These are phyloP conservation scores for Piper betle DNA, from an alignment of 164 flowering plant species.

Conservation along the genomic window DNA sequence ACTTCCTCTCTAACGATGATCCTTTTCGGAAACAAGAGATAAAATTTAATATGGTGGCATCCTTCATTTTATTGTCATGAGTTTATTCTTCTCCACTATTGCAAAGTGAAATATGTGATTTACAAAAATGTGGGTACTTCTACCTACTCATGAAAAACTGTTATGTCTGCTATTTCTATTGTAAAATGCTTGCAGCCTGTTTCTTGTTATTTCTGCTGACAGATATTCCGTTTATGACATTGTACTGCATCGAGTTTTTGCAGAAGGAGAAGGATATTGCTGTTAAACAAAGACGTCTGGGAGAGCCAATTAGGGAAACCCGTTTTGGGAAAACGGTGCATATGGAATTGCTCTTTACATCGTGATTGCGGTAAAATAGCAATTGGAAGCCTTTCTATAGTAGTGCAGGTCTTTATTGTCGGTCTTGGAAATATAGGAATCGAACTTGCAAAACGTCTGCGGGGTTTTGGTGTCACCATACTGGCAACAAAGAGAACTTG, in stretches of 20 bases:
- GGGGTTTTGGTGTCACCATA: slow-evolving; percentile 78
- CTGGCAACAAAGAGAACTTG: slow-evolving; percentile 85
- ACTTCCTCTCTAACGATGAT: not conserved
- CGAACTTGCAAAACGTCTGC: slow-evolving; percentile 72
- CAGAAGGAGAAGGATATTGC: slow-evolving; percentile 70
- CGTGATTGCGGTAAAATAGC: not conserved
- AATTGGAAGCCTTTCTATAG: not conserved
- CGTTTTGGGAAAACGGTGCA: slow-evolving; percentile 78
- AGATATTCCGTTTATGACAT: not conserved
- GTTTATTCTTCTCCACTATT: too few relatives aligned
- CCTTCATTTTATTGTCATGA: not conserved
- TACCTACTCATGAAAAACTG: too few relatives aligned
- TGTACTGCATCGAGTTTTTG: slow-evolving; percentile 1
- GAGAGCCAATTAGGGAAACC: slow-evolving; percentile 72
- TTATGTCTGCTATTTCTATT: too few relatives aligned
- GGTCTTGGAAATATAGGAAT: slow-evolving; percentile 83
- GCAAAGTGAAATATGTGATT: too few relatives aligned
- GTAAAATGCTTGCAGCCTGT: not conserved
- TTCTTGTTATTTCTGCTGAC: not conserved
- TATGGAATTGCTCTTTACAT: not conserved
- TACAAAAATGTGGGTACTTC: too few relatives aligned
- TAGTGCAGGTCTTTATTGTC: slow-evolving; percentile 64
- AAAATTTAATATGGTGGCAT: not conserved
- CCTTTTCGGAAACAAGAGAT: too few relatives aligned
- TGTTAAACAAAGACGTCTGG: slow-evolving; percentile 45